Evolutionary conservation across 75 land plant species (phyloP).

Genomic region (Sequoia sempervirens): DNA sequence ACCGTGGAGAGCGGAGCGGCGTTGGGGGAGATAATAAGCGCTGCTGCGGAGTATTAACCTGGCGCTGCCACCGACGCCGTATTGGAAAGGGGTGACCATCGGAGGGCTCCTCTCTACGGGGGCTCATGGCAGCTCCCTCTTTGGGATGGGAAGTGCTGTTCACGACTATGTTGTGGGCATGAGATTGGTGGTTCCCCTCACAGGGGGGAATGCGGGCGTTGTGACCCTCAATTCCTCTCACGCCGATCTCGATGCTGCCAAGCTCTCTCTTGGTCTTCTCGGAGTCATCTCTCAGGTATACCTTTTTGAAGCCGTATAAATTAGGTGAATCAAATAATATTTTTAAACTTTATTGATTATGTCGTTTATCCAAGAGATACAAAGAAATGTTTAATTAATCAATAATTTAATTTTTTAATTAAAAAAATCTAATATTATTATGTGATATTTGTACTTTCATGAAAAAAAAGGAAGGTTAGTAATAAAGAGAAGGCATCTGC

Average conservation of each 20-base stretch:
- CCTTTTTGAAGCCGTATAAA: too few species aligned
- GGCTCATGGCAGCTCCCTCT: slow-evolving; percentile 72
- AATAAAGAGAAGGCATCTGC: too few species aligned
- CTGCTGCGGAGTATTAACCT: slow-evolving; percentile 17
- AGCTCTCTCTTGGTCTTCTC: slow-evolving; percentile 69
- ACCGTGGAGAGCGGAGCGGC: too few species aligned
- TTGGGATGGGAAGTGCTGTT: slow-evolving; percentile 54
- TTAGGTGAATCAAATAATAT: too few species aligned
- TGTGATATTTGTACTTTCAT: too few species aligned
- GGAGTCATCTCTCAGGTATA: slow-evolving; percentile 71
- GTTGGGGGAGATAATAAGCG: too few species aligned
- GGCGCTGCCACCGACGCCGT: slow-evolving; percentile 65
- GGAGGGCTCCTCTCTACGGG: slow-evolving; percentile 66
- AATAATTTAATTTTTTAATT: too few species aligned
- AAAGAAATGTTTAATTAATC: too few species aligned
- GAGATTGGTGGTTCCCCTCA: slow-evolving; percentile 47
- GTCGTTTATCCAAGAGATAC: too few species aligned
- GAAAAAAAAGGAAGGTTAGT: too few species aligned
- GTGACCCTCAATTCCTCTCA: slow-evolving; percentile 18
- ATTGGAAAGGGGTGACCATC: slow-evolving; percentile 75
- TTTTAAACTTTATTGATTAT: too few species aligned
- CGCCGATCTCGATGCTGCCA: slow-evolving; percentile 55
- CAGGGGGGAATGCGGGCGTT: slow-evolving; percentile 35
- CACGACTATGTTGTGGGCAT: slow-evolving; percentile 59
- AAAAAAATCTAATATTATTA: too few species aligned